Evolutionary conservation across 2,329 filamentous ascomycete genomes (phyloP).

Genomic region (Ophiostoma montium): DNA sequence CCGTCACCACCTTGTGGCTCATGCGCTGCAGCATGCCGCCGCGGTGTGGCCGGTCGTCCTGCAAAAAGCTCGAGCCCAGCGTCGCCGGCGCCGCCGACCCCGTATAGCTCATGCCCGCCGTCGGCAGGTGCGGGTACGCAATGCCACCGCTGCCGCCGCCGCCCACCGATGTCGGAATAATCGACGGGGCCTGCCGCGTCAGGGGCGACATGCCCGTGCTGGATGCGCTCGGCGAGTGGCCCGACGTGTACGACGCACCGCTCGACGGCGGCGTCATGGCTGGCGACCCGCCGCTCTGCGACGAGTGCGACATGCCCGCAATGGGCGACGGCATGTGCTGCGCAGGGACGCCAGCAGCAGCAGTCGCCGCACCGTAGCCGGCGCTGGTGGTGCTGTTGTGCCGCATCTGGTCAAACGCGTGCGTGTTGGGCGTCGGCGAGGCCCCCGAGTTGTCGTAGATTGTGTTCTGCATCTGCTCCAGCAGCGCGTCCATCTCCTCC

Average conservation of each 20-base stretch:
- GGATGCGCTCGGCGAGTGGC: conserved; percentile 62
- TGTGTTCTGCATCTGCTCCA: conserved; percentile 91
- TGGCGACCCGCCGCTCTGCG: conserved; percentile 47
- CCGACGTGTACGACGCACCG: conserved; percentile 62
- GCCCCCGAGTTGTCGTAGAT: conserved; percentile 87
- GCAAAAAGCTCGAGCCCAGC: conserved; percentile 53
- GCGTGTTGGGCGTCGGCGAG: conserved; percentile 66
- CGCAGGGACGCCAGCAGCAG: conserved; percentile 25
- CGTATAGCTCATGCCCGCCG: conserved; percentile 42
- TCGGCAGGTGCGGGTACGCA: conserved; percentile 64
- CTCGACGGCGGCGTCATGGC: conserved; percentile 62
- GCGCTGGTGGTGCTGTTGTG: conserved; percentile 29
- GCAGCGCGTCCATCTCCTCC: conserved; percentile 82
- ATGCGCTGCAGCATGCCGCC: conserved; percentile 53
- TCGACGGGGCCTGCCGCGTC: conserved; percentile 34
- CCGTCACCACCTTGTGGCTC: conserved; percentile 24
- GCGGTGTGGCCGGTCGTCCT: conserved; percentile 48
- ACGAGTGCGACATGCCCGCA: conserved; percentile 39
- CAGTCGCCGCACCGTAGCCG: conserved; percentile 17
- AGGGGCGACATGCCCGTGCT: conserved; percentile 55
- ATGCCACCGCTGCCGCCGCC: conserved; percentile 35
- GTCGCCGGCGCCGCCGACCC: conserved; percentile 56
- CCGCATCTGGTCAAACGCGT: conserved; percentile 39
- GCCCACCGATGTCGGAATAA: conserved; percentile 30
- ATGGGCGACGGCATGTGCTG: conserved; percentile 48